Conservation (phyloP, 306 rosid genomes). For the Luffa acutangula region DNA sequence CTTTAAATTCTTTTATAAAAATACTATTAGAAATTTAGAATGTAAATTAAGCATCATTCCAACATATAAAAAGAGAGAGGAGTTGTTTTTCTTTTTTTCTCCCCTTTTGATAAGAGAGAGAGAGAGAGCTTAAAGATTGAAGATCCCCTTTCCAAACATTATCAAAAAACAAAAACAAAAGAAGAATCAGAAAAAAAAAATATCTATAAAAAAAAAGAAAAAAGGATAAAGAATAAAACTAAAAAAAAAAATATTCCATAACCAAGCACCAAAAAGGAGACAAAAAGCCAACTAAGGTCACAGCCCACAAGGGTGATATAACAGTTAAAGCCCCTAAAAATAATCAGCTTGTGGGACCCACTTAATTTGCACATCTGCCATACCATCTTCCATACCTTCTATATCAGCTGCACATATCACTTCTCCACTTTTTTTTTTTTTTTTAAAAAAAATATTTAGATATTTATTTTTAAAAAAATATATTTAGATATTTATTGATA, state of each 20-base stretch:
- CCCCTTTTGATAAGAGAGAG: background rate
- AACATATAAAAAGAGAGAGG: background rate
- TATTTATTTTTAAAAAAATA: too few species aligned
- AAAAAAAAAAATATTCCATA: background rate
- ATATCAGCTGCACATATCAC: background rate
- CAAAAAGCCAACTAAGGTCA: background rate
- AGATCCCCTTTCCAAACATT: background rate
- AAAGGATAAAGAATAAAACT: background rate
- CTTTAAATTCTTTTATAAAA: too few species aligned
- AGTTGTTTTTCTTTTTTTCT: background rate
- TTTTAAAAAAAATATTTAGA: too few species aligned
- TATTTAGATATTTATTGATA: too few species aligned
- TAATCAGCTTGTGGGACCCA: background rate
- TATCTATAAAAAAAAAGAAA: background rate
- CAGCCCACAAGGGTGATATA: background rate
- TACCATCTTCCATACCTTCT: background rate
- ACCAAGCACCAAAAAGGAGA: background rate
- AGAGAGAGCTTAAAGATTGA: background rate
- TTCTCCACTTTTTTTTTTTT: too few species aligned
- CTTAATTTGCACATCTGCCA: too few species aligned
- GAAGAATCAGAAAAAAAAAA: background rate
- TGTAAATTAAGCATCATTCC: too few species aligned
- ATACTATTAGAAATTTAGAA: too few species aligned
- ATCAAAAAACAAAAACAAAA: background rate
- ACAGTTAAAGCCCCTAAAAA: background rate